Evolutionary conservation across 208 protist species (phyloP), one percentile per base, ranked within the genome.

Genomic region (Acanthamoeba healyi): DNA sequence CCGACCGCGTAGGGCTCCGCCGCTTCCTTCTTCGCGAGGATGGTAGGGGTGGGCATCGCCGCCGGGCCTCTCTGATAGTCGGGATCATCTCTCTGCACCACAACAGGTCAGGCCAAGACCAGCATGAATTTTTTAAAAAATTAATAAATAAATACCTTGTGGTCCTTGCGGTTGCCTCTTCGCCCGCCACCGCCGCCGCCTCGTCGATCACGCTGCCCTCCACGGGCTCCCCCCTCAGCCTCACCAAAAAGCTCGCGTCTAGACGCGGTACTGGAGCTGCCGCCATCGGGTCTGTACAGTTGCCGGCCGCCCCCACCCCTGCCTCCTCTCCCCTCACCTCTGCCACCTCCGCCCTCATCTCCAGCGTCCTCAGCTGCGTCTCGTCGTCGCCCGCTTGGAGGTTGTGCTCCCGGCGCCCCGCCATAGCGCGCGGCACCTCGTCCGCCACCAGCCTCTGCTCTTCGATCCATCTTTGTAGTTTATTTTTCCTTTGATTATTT

Each of bases 21-120:
- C n/a, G n/a, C n/a, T n/a, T n/a, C 74, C 44, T 84, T 84, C 44
- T 84, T 84, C 19, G 74, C 74, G 15, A 84, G 74, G 32, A 84
- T 84, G 74, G 74, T 84, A 4, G 74, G 74, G 26, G 74, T 84
- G 46, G 74, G 42, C 74, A 84, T 84, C 0, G 74, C 26, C 42
- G 72, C 72, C 26, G 72, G 32, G 0, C 72, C 40, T 17, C 74
- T 4, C n/a, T 56, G 38, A 38, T 58, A 84, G 74, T 84, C 74
- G 15, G 74, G 44, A 22, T 84, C 74, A 7, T 84, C 74, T 36
- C 74, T 26, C 46, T 84, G 74, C 63, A 34, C n/a, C n/a, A n/a
- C n/a, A 19, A 19, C 51, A 58, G 14, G 51, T 19, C 10, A 24
- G 51, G 51, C 19, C 51, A 49, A 49, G 4, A 49, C 44, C 4